Percentiles rank a stretch among this genome's conserved stretches.
phyloP scores from a whole-genome alignment of 768 basidiomycete genomes.

The Termitomyces sp. region DNA sequence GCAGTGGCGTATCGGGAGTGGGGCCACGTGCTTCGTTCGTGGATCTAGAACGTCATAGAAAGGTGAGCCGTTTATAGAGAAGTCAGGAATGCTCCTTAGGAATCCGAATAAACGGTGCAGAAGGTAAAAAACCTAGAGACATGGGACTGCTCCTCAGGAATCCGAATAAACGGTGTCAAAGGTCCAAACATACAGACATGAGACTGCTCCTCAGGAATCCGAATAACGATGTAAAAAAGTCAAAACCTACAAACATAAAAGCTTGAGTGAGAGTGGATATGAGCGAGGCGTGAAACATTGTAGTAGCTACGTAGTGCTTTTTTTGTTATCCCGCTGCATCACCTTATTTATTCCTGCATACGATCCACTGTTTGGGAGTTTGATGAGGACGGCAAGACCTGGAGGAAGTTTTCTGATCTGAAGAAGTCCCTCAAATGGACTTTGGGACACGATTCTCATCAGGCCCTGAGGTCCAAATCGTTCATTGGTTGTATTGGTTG shows the following conservation, averaged over 20 bases:
- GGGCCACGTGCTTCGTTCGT: slow-evolving; percentile 42
- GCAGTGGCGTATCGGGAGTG: slow-evolving; percentile 27
- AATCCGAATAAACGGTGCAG: slow-evolving; percentile 4
- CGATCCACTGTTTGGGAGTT: background rate
- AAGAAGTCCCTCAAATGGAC: no score
- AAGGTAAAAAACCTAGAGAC: no score
- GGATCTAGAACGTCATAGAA: slow-evolving; percentile 46
- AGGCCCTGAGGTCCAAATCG: background rate
- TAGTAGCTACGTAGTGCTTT: background rate
- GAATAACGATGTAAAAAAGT: background rate
- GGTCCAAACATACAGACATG: no score
- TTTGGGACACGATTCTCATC: background rate
- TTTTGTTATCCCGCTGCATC: background rate
- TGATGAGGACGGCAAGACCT: no score
- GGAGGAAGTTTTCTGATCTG: background rate
- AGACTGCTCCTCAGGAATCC: slow-evolving; percentile 19
- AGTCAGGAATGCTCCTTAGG: slow-evolving; percentile 31
- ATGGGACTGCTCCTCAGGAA: no score
- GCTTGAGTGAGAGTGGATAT: background rate
- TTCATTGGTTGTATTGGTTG: background rate
- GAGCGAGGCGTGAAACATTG: background rate
- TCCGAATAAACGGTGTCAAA: no score
- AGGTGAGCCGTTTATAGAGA: slow-evolving; percentile 65
- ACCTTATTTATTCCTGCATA: background rate
- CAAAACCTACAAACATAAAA: slow-evolving; percentile 17